phyloP scores from a whole-genome alignment of 2,329 filamentous ascomycete species.

The Trichoderma atroviride region DNA sequence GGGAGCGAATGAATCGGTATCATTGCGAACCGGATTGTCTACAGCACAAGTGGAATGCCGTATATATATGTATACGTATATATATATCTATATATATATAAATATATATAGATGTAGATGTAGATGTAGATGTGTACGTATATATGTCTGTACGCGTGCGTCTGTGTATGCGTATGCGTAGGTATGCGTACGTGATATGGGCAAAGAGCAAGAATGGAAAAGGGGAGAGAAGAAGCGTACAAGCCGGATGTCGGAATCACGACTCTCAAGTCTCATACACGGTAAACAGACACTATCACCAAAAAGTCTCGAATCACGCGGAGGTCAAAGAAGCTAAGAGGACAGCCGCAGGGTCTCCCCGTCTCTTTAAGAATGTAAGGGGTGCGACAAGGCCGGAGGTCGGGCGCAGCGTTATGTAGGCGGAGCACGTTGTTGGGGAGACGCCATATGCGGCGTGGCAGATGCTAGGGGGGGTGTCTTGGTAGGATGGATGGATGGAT shows the following conservation, averaged over 20 bases:
- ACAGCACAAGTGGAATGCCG: not conserved
- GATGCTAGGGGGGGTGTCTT: conserved; percentile 14
- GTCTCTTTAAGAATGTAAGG: conserved; percentile 26
- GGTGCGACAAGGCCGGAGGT: conserved; percentile 27
- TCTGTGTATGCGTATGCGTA: conserved; percentile 2
- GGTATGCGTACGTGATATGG: not conserved
- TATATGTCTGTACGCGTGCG: not conserved
- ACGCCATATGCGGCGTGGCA: conserved; percentile 27
- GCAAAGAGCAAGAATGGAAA: not conserved
- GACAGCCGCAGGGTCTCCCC: conserved; percentile 25
- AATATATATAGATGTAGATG: not conserved
- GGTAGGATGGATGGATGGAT: conserved; percentile 17
- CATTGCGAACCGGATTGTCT: conserved; percentile 20
- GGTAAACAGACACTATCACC: conserved; percentile 15
- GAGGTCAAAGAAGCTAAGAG: conserved; percentile 17
- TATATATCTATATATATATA: not conserved
- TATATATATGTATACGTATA: not conserved
- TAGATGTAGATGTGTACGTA: not conserved
- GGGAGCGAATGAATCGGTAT: conserved; percentile 17
- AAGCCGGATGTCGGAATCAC: conserved; percentile 22
- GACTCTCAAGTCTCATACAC: conserved; percentile 16
- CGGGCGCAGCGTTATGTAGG: conserved; percentile 26
- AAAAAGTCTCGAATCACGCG: conserved; percentile 24
- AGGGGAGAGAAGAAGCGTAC: not conserved
- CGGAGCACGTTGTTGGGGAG: conserved; percentile 29